phyloP scores from a whole-genome alignment of 2,329 filamentous ascomycete genomes.

The Zymoseptoria tritici region DNA sequence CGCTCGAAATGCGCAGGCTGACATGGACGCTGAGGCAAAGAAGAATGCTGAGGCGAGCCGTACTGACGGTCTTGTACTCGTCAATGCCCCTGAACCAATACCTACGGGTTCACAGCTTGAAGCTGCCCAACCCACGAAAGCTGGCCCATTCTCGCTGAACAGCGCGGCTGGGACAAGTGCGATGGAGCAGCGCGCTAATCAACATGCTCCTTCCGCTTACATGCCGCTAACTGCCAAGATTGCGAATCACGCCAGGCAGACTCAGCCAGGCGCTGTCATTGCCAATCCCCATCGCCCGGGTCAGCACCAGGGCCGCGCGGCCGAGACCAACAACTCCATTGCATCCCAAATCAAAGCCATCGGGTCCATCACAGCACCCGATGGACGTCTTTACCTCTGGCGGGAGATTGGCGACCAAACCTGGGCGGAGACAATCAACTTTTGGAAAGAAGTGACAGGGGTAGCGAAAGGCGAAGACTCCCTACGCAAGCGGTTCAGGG shows the following conservation, averaged over 20 bases:
- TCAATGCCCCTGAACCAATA: background rate
- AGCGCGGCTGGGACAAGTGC: slow-evolving; percentile 6
- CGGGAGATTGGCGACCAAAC: slow-evolving; percentile 6
- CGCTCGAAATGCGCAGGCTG: background rate
- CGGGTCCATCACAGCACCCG: background rate
- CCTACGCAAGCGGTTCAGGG: slow-evolving; percentile 4
- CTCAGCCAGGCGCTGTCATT: background rate
- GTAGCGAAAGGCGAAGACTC: slow-evolving; percentile 1
- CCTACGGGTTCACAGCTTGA: background rate
- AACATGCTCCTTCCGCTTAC: background rate
- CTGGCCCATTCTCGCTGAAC: slow-evolving; percentile 7
- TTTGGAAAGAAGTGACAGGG: slow-evolving; percentile 5
- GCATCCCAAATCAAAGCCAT: background rate
- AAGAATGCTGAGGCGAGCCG: background rate
- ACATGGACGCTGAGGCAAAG: background rate
- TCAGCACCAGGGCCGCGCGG: background rate
- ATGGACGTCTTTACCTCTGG: slow-evolving; percentile 3
- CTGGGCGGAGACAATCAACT: slow-evolving; percentile 4
- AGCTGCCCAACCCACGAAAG: background rate
- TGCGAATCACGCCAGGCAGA: background rate
- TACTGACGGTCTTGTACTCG: background rate
- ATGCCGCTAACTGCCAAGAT: background rate
- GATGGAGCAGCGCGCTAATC: background rate
- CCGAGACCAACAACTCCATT: background rate
- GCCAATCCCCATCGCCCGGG: background rate